These are phyloP conservation scores for Leptographium flavum DNA, from an alignment of 2,329 filamentous ascomycete genomes.

Conservation along the genomic window DNA sequence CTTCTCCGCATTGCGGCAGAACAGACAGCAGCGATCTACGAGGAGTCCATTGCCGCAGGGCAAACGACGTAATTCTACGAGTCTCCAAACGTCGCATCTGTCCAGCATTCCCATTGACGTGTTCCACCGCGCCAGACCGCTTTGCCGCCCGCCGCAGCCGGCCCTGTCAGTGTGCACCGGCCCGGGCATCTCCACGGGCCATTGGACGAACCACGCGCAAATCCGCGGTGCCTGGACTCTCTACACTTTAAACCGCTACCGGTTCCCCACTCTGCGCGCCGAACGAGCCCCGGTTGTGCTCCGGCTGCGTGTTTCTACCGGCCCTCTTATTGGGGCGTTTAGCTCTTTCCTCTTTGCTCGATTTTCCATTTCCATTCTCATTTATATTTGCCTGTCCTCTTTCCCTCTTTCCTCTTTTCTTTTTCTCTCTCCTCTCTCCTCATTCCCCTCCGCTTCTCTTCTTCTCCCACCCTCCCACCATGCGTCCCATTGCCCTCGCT, in stretches of 20 bases:
- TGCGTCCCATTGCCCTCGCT: conserved; percentile 28
- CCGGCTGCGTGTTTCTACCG: not conserved
- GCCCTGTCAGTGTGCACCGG: not conserved
- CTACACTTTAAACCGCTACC: too few species aligned
- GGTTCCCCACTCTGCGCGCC: not conserved
- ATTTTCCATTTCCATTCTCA: too few species aligned
- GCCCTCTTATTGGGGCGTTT: too few species aligned
- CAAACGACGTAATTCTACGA: too few species aligned
- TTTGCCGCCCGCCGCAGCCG: not conserved
- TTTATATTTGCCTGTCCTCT: too few species aligned
- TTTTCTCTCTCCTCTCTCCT: too few species aligned
- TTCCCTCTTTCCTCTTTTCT: too few species aligned
- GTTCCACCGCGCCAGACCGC: not conserved
- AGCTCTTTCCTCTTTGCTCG: not conserved
- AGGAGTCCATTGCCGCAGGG: too few species aligned
- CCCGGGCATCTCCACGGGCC: not conserved
- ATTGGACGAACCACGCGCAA: not conserved
- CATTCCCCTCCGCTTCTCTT: too few species aligned
- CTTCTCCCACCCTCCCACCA: conserved; percentile 15
- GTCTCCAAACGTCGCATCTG: too few species aligned
- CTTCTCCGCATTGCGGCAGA: not conserved
- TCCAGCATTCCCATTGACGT: too few species aligned
- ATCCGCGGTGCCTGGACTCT: too few species aligned
- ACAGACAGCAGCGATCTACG: not conserved
- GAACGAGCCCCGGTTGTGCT: not conserved